Conservation (phyloP, 31 red algal genomes). For the Asparagopsis taxiformis region DNA sequence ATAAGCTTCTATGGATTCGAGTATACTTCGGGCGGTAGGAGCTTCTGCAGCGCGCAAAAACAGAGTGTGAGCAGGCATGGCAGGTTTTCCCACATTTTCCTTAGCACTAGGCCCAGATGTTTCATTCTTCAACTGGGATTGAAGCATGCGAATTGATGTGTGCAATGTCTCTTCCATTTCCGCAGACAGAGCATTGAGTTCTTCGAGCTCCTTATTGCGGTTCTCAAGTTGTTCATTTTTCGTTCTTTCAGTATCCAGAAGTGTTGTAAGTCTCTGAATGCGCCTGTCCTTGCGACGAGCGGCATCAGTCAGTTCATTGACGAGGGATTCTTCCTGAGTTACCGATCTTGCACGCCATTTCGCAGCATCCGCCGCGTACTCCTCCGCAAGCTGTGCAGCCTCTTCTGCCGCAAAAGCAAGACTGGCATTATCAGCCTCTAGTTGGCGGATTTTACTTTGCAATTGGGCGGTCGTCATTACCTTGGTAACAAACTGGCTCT, state of each 20-base stretch:
- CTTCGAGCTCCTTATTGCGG: conserved; percentile 5
- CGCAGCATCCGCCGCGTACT: conserved; percentile 31
- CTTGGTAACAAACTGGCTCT: too few relatives aligned
- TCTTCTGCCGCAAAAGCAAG: conserved; percentile 26
- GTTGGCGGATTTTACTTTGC: conserved; percentile 30
- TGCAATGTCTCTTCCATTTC: conserved; percentile 36
- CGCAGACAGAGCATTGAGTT: conserved; percentile 8
- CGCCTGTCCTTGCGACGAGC: conserved; percentile 16
- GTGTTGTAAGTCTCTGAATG: conserved; percentile 9
- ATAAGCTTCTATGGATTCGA: too few relatives aligned
- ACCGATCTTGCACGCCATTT: conserved; percentile 12
- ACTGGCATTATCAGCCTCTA: conserved; percentile 37
- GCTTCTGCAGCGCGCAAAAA: conserved; percentile 17
- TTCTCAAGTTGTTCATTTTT: neutral
- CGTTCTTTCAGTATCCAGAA: conserved; percentile 17
- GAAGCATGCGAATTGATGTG: conserved; percentile 7
- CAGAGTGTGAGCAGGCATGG: neutral
- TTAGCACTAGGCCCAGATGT: neutral
- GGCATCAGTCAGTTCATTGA: conserved; percentile 9
- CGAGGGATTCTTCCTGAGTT: conserved; percentile 2
- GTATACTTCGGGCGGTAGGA: too few relatives aligned
- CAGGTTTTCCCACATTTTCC: neutral
- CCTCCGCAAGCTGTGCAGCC: conserved; percentile 29
- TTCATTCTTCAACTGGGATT: neutral
- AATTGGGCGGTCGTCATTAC: too few relatives aligned